Percentiles rank a stretch among this genome's conserved stretches.
Evolutionary conservation across 805 yeast genomes (phyloP).

Genomic region (Monosporozyma yasuniensis): DNA sequence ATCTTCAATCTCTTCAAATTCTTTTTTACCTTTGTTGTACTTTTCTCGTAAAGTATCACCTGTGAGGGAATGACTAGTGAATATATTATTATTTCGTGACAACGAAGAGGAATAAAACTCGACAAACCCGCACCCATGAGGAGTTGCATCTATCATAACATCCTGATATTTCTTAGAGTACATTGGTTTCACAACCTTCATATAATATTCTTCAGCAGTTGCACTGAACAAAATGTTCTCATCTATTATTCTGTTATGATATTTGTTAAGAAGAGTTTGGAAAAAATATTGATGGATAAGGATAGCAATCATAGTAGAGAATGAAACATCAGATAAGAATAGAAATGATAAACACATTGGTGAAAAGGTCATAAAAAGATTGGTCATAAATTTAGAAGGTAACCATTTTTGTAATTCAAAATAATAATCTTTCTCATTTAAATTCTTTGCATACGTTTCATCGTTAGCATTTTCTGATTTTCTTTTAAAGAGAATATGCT

Average conservation of each 20-base stretch:
- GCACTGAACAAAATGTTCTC: slow-evolving; percentile 53
- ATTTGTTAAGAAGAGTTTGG: slow-evolving; percentile 36
- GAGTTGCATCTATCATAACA: slow-evolving; percentile 53
- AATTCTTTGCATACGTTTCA: slow-evolving; percentile 2
- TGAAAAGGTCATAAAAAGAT: slow-evolving; percentile 45
- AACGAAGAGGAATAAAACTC: slow-evolving; percentile 28
- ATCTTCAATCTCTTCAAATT: slow-evolving; percentile 12
- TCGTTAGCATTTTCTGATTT: slow-evolving; percentile 5
- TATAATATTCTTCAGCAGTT: slow-evolving; percentile 52
- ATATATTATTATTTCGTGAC: slow-evolving; percentile 31
- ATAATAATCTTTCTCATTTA: slow-evolving; percentile 27
- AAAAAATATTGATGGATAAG: slow-evolving; percentile 32
- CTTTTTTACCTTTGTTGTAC: slow-evolving; percentile 26
- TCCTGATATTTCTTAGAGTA: slow-evolving; percentile 45
- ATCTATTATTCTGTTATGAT: slow-evolving; percentile 43
- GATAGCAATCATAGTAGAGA: slow-evolving; percentile 32
- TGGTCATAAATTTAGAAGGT: slow-evolving; percentile 50
- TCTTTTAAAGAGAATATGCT: slow-evolving; percentile 9
- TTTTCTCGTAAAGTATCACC: slow-evolving; percentile 28
- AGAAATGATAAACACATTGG: slow-evolving; percentile 47
- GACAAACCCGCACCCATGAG: slow-evolving; percentile 17
- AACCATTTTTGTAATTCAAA: slow-evolving; percentile 61
- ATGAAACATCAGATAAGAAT: slow-evolving; percentile 31
- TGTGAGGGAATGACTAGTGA: slow-evolving; percentile 41
- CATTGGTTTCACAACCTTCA: slow-evolving; percentile 54